Percentiles rank a stretch among this genome's conserved stretches.
These are phyloP conservation scores for Verbascum thapsus DNA, from an alignment of 257 asterid genomes.

Conservation along the genomic window DNA sequence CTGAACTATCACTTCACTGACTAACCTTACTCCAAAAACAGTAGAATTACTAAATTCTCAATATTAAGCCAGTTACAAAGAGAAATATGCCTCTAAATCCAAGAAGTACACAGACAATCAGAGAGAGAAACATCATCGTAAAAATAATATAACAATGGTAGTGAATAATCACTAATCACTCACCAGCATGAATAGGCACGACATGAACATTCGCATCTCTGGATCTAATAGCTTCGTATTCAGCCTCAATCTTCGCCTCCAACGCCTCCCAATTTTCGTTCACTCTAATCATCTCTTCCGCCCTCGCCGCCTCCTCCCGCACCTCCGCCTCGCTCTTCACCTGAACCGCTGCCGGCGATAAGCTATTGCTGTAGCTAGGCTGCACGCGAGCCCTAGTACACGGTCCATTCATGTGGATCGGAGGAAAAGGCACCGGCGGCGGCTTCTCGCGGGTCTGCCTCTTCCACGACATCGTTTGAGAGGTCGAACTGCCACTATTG, in stretches of 20 bases:
- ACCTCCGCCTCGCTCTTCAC: conserved; percentile 49
- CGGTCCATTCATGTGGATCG: conserved; percentile 96
- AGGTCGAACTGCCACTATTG: conserved; percentile 53
- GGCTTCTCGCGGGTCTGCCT: conserved; percentile 91
- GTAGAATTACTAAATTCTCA: conserved; percentile 17
- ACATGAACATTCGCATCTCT: conserved; percentile 71
- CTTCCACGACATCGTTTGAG: conserved; percentile 63
- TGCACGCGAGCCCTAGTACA: conserved; percentile 88
- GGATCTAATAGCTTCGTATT: conserved; percentile 56
- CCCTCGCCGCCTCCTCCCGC: conserved; percentile 47
- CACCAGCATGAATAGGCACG: conserved; percentile 95
- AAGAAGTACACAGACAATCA: conserved; percentile 18
- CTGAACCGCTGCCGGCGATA: conserved; percentile 39
- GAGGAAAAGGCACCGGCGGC: conserved; percentile 56
- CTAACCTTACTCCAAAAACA: conserved; percentile 23
- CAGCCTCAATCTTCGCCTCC: conserved; percentile 84
- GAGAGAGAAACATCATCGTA: background rate
- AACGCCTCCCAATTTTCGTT: conserved; percentile 71
- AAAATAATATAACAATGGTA: background rate
- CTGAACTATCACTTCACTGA: too few species aligned
- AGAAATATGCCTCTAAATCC: conserved; percentile 22
- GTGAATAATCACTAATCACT: conserved; percentile 30
- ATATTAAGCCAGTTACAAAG: conserved; percentile 7
- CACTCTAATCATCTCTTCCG: conserved; percentile 48
- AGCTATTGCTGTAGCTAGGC: conserved; percentile 57